Conservation (phyloP, 2,329 filamentous ascomycete species). For the Coniochaeta prunicola region DNA sequence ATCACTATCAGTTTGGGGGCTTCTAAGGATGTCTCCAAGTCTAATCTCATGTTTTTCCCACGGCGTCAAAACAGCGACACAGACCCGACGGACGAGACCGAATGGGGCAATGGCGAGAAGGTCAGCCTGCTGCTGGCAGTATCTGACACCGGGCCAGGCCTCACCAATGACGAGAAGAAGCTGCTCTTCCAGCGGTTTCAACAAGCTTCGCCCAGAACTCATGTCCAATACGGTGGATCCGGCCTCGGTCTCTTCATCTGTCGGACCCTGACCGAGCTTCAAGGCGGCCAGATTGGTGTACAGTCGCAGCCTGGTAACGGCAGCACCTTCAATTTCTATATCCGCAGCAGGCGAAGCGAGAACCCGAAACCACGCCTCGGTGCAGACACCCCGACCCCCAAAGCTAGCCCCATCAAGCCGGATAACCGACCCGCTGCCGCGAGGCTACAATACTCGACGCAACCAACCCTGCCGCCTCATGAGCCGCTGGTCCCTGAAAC, state of each 20-base stretch:
- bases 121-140: slow-evolving; percentile 69
- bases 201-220: slow-evolving; percentile 67
- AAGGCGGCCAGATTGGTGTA: slow-evolving; percentile 72
- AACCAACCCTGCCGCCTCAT: slow-evolving; percentile 20
- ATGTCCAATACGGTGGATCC: slow-evolving; percentile 71
- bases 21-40: slow-evolving; percentile 43
- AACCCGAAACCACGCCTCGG: slow-evolving; percentile 5
- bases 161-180: slow-evolving; percentile 63
- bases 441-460: background rate
- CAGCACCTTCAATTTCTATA: slow-evolving; percentile 71
- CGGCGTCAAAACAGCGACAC: slow-evolving; percentile 31
- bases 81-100: slow-evolving; percentile 43
- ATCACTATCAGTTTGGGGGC: slow-evolving; percentile 62
- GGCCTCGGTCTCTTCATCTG: slow-evolving; percentile 75
- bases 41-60: slow-evolving; percentile 38
- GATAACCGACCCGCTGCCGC: background rate
- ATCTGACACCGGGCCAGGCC: slow-evolving; percentile 63
- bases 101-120: slow-evolving; percentile 67
- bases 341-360: slow-evolving; percentile 52
- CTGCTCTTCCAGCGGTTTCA: slow-evolving; percentile 73
- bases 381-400: slow-evolving; percentile 20
- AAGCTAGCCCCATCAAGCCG: slow-evolving; percentile 18
- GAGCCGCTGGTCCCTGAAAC: slow-evolving; percentile 26
- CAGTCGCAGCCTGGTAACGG: slow-evolving; percentile 59
- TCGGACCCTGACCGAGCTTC: slow-evolving; percentile 65